Conservation (phyloP, 1,139 yeast species). For the Candida sp. region DNA sequence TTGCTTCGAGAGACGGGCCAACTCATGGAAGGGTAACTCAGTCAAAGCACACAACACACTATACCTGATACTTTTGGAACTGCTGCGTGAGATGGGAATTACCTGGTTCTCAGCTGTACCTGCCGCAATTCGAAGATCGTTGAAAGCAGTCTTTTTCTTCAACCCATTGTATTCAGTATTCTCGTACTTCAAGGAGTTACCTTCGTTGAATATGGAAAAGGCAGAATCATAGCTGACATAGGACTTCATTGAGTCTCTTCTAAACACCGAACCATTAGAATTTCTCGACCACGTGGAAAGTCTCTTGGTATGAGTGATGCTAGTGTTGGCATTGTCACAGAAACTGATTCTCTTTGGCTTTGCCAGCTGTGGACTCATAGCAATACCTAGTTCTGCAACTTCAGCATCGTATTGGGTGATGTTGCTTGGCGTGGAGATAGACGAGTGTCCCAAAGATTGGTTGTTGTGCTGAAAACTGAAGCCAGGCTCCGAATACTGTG, state of each 20-base stretch:
- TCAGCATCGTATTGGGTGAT: conserved; percentile 47
- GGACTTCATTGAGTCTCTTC: conserved; percentile 48
- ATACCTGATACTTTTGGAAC: conserved; percentile 33
- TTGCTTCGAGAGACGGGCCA: conserved; percentile 12
- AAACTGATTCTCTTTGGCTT: conserved; percentile 29
- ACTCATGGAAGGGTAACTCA: conserved; percentile 42
- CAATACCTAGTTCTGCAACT: conserved; percentile 49
- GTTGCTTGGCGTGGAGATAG: conserved; percentile 46
- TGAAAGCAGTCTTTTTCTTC: conserved; percentile 42
- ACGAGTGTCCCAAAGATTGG: conserved; percentile 26
- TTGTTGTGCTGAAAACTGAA: conserved; percentile 16
- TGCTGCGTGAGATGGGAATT: conserved; percentile 4
- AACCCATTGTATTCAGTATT: conserved; percentile 20
- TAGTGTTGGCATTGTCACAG: conserved; percentile 20
- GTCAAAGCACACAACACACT: conserved; percentile 47
- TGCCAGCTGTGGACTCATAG: conserved; percentile 40
- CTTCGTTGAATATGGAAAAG: conserved; percentile 40
- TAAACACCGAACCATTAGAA: conserved; percentile 29
- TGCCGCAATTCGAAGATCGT: conserved; percentile 32
- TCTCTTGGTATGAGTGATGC: conserved; percentile 18
- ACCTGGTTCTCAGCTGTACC: not conserved
- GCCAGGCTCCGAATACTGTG: conserved; percentile 18
- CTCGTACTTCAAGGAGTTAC: conserved; percentile 17
- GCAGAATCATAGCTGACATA: conserved; percentile 62
- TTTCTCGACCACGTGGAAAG: conserved; percentile 21